Conservation (phyloP, 495 filamentous ascomycete genomes). For the Oidiodendron maius region DNA sequence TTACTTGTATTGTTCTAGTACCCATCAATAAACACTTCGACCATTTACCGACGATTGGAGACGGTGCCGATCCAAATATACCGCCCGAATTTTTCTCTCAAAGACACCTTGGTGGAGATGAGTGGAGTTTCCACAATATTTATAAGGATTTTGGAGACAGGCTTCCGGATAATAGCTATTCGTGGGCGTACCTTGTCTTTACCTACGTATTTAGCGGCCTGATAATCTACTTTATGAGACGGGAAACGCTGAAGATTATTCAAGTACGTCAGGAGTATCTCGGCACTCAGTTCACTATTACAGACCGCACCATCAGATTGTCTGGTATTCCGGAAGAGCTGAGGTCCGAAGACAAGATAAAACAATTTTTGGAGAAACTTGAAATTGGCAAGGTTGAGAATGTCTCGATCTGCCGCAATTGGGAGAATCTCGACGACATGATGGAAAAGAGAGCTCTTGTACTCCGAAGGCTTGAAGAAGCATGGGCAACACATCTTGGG, state of each 20-base stretch:
- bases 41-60: conserved; percentile 7
- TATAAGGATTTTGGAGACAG: conserved; percentile 24
- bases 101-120: neutral
- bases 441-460: conserved; percentile 60
- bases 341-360: conserved; percentile 75
- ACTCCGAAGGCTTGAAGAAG: conserved; percentile 73
- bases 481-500: conserved; percentile 53
- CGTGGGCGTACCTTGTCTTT: conserved; percentile 93
- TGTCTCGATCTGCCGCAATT: conserved; percentile 82
- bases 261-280: conserved; percentile 84
- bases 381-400: conserved; percentile 90
- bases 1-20: conserved; percentile 72
- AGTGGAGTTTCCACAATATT: conserved; percentile 9
- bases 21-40: conserved; percentile 72
- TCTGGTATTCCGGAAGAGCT: conserved; percentile 82
- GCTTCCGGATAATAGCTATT: conserved; percentile 42
- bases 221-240: conserved; percentile 74
- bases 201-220: conserved; percentile 84
- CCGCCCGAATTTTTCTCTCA: neutral
- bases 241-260: conserved; percentile 78
- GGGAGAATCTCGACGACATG: conserved; percentile 74
- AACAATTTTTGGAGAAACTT: conserved; percentile 78
- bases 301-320: conserved; percentile 86
- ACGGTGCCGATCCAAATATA: conserved; percentile 3
- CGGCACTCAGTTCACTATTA: conserved; percentile 86